Conservation (phyloP, 768 basidiomycete species). For the Serendipita sp. region DNA sequence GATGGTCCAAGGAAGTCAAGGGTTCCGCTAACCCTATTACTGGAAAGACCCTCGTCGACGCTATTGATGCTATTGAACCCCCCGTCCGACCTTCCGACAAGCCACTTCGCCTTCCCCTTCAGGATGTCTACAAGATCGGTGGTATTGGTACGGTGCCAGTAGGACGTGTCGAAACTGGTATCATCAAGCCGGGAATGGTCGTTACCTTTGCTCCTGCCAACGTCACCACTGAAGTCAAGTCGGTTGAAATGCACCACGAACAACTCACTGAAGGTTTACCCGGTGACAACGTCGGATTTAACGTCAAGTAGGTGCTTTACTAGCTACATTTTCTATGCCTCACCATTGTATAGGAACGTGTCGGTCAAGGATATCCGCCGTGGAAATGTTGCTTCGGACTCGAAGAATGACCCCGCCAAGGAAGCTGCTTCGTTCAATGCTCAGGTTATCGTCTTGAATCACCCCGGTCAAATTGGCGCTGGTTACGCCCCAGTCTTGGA, state of each 20-base stretch:
- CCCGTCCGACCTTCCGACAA: conserved; percentile 95
- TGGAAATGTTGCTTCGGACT: conserved; percentile 98
- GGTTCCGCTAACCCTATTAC: conserved; percentile 58
- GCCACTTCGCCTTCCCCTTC: conserved; percentile 98
- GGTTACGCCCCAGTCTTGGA: conserved; percentile 98
- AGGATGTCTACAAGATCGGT: conserved; percentile 99
- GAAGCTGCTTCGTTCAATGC: conserved; percentile 99
- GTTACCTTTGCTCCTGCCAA: conserved; percentile 92
- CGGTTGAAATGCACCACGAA: conserved; percentile 99
- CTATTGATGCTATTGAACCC: conserved; percentile 98
- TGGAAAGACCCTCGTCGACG: conserved; percentile 99
- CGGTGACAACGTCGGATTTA: conserved; percentile 99
- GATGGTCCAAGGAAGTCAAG: conserved; percentile 97
- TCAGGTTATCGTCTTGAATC: conserved; percentile 99
- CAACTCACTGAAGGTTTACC: conserved; percentile 87
- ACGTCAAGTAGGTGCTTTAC: conserved; percentile 60
- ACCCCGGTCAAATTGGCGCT: conserved; percentile 99
- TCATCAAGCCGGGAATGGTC: conserved; percentile 99
- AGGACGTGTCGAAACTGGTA: conserved; percentile 99
- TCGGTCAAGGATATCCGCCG: conserved; percentile 99
- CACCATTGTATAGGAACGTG: conserved; percentile 56
- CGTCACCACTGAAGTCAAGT: conserved; percentile 99
- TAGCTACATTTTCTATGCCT: not conserved
- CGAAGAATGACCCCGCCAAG: conserved; percentile 99
- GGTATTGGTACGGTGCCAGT: conserved; percentile 99